These are phyloP conservation scores for Cyclostephanos tholiformis DNA, from an alignment of 108 stramenopile genomes.

Conservation along the genomic window DNA sequence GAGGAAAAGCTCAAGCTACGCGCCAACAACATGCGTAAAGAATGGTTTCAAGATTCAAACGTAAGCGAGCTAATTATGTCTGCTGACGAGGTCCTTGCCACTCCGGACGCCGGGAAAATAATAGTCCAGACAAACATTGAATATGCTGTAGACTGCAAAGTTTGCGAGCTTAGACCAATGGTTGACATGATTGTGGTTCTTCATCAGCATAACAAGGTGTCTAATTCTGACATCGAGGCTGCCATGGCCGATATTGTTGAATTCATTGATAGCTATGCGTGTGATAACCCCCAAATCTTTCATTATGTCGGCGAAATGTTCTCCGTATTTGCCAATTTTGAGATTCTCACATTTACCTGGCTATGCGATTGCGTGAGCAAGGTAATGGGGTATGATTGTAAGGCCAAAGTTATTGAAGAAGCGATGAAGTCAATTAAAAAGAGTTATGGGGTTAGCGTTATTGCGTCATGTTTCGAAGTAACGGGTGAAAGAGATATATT, in stretches of 20 bases:
- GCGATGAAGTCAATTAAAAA: conserved; percentile 13
- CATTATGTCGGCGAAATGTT: conserved; percentile 71
- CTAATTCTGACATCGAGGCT: conserved; percentile 51
- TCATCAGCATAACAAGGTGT: conserved; percentile 55
- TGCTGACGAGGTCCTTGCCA: conserved; percentile 67
- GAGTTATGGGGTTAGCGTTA: conserved; percentile 16
- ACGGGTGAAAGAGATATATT: conserved; percentile 24
- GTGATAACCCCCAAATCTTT: conserved; percentile 65
- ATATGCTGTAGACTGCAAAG: conserved; percentile 69
- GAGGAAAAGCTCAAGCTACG: conserved; percentile 65
- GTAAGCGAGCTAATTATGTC: conserved; percentile 67
- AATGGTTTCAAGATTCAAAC: conserved; percentile 70
- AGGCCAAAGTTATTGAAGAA: conserved; percentile 29
- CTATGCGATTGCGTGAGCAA: conserved; percentile 48
- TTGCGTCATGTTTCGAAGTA: conserved; percentile 17
- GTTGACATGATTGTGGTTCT: conserved; percentile 60
- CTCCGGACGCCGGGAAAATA: conserved; percentile 54
- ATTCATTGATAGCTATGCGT: conserved; percentile 69
- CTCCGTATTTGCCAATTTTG: conserved; percentile 46
- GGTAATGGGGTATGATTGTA: conserved; percentile 8
- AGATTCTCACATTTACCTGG: conserved; percentile 61
- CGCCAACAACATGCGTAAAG: conserved; percentile 65
- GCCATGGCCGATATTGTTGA: conserved; percentile 65
- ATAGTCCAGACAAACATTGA: conserved; percentile 64
- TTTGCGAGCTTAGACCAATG: conserved; percentile 60